phyloP scores from a whole-genome alignment of 495 filamentous ascomycete species.

The Halenospora varia region DNA sequence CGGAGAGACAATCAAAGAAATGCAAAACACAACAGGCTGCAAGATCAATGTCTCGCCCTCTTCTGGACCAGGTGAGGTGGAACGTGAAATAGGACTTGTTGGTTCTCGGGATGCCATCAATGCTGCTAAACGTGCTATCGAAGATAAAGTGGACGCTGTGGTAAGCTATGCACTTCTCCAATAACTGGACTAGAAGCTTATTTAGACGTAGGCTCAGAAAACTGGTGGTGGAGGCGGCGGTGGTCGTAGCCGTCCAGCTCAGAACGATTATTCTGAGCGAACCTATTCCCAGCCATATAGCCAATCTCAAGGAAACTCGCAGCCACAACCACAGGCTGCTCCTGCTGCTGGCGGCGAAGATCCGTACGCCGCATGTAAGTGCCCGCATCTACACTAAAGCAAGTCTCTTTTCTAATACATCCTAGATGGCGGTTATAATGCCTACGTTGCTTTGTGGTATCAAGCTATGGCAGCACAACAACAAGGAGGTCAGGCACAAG shows the following conservation, averaged over 20 bases:
- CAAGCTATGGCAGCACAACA: slow-evolving; percentile 47
- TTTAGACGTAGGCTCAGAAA: slow-evolving; percentile 38
- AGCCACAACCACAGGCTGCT: slow-evolving; percentile 30
- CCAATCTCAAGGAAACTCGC: slow-evolving; percentile 28
- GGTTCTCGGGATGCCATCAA: slow-evolving; percentile 68
- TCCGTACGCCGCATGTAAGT: slow-evolving; percentile 57
- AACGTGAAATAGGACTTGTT: slow-evolving; percentile 77
- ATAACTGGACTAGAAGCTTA: slow-evolving; percentile 16
- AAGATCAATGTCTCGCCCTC: slow-evolving; percentile 84
- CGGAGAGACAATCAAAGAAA: slow-evolving; percentile 82
- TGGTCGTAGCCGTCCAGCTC: slow-evolving; percentile 35
- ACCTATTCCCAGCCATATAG: slow-evolving; percentile 34
- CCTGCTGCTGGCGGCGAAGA: slow-evolving; percentile 37
- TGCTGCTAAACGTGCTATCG: slow-evolving; percentile 69
- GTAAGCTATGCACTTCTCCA: slow-evolving; percentile 40
- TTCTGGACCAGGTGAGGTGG: slow-evolving; percentile 60
- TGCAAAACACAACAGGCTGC: slow-evolving; percentile 76
- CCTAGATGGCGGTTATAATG: slow-evolving; percentile 59
- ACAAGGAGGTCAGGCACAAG: slow-evolving; percentile 22
- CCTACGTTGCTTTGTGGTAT: slow-evolving; percentile 62
- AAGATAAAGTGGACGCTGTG: slow-evolving; percentile 83
- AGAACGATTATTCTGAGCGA: slow-evolving; percentile 33
- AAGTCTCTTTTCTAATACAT: slow-evolving; percentile 6
- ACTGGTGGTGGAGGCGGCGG: slow-evolving; percentile 47
- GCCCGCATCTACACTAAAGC: background rate